These are phyloP conservation scores for Ascoidea tarda DNA, from an alignment of 805 yeast genomes.

Conservation along the genomic window DNA sequence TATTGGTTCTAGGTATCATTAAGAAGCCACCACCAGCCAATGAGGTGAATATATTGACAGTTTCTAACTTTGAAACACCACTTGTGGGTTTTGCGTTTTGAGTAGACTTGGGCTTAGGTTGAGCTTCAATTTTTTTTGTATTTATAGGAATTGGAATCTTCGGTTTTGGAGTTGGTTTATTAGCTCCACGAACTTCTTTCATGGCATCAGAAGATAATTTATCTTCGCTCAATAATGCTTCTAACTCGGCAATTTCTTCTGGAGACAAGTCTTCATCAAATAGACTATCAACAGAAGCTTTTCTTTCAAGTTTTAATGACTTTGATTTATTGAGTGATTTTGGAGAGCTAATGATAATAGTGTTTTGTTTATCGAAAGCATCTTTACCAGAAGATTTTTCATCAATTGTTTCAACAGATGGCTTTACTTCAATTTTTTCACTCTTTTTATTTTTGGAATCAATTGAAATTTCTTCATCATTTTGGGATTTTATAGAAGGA, in stretches of 20 bases:
- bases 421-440: too few species aligned
- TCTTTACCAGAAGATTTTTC: background rate
- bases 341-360: conserved; percentile 2
- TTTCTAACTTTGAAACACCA: conserved; percentile 7
- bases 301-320: conserved; percentile 7
- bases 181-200: conserved; percentile 3
- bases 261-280: background rate
- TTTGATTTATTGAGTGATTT: conserved; percentile 6
- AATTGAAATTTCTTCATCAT: background rate
- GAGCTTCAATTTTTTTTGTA: too few species aligned
- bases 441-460: background rate
- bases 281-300: background rate
- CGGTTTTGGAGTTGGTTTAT: conserved; percentile 4
- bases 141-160: background rate
- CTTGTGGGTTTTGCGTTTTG: background rate
- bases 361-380: too few species aligned
- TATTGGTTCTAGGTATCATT: conserved; percentile 62
- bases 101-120: background rate
- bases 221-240: background rate
- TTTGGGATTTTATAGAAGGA: too few species aligned
- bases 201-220: background rate
- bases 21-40: conserved; percentile 77
- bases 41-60: conserved; percentile 66
- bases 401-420: background rate
- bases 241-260: conserved; percentile 3